Evolutionary conservation across 352 stramenopile genomes (phyloP), one percentile per base, ranked within the genome.

Genomic region (Globisporangium nagaii): DNA sequence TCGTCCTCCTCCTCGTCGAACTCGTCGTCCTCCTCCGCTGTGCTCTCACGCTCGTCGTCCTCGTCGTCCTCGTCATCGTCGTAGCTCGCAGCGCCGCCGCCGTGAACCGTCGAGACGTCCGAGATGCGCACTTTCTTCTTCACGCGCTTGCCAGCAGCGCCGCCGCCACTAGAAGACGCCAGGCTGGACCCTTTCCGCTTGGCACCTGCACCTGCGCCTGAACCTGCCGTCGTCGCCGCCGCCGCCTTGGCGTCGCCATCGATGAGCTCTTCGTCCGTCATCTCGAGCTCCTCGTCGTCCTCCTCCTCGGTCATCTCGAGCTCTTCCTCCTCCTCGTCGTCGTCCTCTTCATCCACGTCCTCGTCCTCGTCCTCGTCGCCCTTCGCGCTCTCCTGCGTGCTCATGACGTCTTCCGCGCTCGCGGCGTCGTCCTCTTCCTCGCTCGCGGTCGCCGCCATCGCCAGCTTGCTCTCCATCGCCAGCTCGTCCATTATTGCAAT

Each of bases 1-100:
- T 90, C 74, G 0, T 86, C 75, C 2, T 86, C 72, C 11, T 77
- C 75, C 9, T 77, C 63, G 15, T 83, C 70, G 0, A 70, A 71
- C 1, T 69, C 60, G 7, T 70, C 58, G 10, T 73, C 66, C 7
- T 74, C 66, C 10, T 68, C 43, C 9, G 43, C 43, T 10, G 43
- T 50, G 43, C 43, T 50, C 43, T 50, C 43, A 27, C 43, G 43
- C 43, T 50, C 62, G 13, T 68, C 62, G 4, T 62, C 20, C 4
- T 53, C 44, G 7, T 69, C 63, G 13, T 74, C 63, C 0, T 69
- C 66, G 7, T 71, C 66, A n/a, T 64, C 60, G 28, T 57, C 51
- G 32, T 53, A 32, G 0, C 54, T 31, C 20, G 61, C 46, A 12
- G 31, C 42, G 13, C 59, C 51, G 13, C 46, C 49, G 17, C 44